Base-by-base conservation (phyloP, 2,329 filamentous ascomycete genomes). In the Epicoccum nigrum region DNA sequence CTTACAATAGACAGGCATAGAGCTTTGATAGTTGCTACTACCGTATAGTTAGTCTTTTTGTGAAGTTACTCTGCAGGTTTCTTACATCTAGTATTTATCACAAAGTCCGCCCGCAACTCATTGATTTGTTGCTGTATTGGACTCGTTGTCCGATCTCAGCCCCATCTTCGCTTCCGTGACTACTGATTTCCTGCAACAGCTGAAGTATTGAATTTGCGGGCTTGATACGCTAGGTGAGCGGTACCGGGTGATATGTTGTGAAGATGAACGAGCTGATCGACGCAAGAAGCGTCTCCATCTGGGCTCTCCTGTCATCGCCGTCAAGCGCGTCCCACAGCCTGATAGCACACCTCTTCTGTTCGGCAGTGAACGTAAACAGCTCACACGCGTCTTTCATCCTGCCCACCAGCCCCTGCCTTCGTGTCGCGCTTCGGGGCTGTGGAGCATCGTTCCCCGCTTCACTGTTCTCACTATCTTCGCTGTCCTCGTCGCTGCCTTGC, bases 381-480 rank as follows among this genome's bases (percentile, higher is more conserved):
- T 39, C n/a, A 28, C 32, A 15, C 16, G 32, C 15, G 16, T 34
- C 32, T 19, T 39, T 27, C 17, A 39, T 28, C 13, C 11, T 16
- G 9, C 28, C 17, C 28, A 28, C 5, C n/a, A 13, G 13, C 21
- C n/a, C n/a, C 15, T 16, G 21, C 11, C 13, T 28, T 9, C n/a
- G 21, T 39, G 21, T 39, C 9, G 3, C 17, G n/a, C n/a, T 12
- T 17, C 17, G 17, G 21, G 21, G 23, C 23, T 17, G 21, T 12
- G 17, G 37, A n/a, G 11, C 15, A 15, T 34, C 16, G 32, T 12
- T 34, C 6, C 15, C 12, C 7, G 15, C 32, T 19, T 48, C 52
- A 46, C 54, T 49, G 20, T 28, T 49, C 15, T 42, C 42, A 23
- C 15, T 31, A 32, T 28, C 17, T 32, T 42, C 21, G n/a, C 9